Conservation (phyloP, 2,329 filamentous ascomycete genomes). For the Onygena corvina region DNA sequence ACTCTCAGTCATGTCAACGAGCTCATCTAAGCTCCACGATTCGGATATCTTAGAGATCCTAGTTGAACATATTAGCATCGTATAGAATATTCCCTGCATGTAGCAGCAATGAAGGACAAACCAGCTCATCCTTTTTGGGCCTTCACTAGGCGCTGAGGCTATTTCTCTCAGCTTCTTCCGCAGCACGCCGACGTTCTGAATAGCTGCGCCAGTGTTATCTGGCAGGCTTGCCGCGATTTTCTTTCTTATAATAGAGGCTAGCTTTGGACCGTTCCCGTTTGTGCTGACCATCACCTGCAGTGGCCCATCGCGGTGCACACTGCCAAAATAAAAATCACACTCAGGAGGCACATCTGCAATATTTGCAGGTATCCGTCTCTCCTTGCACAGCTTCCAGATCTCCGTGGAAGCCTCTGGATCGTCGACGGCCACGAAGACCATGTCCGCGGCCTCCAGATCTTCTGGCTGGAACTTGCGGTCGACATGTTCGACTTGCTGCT, state of each 20-base stretch:
- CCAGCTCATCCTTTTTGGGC: slow-evolving; percentile 85
- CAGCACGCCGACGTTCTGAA: slow-evolving; percentile 69
- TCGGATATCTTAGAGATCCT: slow-evolving; percentile 83
- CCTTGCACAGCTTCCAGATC: slow-evolving; percentile 90
- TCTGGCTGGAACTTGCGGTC: slow-evolving; percentile 72
- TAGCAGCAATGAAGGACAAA: slow-evolving; percentile 30
- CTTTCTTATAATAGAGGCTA: slow-evolving; percentile 74
- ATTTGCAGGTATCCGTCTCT: slow-evolving; percentile 72
- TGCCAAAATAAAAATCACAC: slow-evolving; percentile 98
- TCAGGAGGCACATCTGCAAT: slow-evolving; percentile 94
- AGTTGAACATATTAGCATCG: not conserved
- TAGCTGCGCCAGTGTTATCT: slow-evolving; percentile 67
- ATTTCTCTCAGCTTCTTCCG: slow-evolving; percentile 65
- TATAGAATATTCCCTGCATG: not conserved
- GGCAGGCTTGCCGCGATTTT: slow-evolving; percentile 70
- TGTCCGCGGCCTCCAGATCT: slow-evolving; percentile 70
- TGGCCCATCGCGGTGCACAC: slow-evolving; percentile 85
- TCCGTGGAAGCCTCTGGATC: slow-evolving; percentile 79
- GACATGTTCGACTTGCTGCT: slow-evolving; percentile 64
- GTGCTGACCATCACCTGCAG: slow-evolving; percentile 98
- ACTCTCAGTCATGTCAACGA: slow-evolving; percentile 62
- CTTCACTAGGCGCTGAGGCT: slow-evolving; percentile 59
- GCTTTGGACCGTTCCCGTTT: slow-evolving; percentile 85
- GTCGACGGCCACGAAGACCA: slow-evolving; percentile 90
- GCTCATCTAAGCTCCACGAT: slow-evolving; percentile 62